Evolutionary conservation across 805 yeast species (phyloP).

Genomic region (Candida xiaguanensis): DNA sequence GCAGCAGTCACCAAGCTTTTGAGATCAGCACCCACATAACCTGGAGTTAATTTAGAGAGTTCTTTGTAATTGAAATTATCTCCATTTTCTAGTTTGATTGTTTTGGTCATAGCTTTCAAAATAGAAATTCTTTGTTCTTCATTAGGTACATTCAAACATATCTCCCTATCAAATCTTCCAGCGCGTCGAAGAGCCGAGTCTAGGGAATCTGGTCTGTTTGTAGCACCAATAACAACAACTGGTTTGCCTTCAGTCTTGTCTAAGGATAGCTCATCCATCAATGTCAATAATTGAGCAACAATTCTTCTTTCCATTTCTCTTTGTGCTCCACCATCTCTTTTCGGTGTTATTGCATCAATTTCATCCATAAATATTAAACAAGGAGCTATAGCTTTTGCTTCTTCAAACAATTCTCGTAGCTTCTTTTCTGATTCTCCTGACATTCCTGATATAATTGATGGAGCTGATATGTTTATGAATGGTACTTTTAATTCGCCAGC

Average conservation of each 20-base stretch:
- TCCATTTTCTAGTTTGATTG: slow-evolving; percentile 60
- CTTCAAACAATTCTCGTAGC: slow-evolving; percentile 87
- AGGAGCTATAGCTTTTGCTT: slow-evolving; percentile 87
- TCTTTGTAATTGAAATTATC: slow-evolving; percentile 59
- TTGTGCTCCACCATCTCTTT: slow-evolving; percentile 92
- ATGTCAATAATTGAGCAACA: slow-evolving; percentile 90
- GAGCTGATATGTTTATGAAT: slow-evolving; percentile 87
- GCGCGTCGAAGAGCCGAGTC: slow-evolving; percentile 95
- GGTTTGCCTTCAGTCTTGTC: slow-evolving; percentile 92
- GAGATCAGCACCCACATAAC: slow-evolving; percentile 96
- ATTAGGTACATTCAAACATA: slow-evolving; percentile 90
- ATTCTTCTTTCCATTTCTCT: slow-evolving; percentile 97
- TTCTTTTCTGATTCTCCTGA: slow-evolving; percentile 98
- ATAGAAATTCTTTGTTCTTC: slow-evolving; percentile 78
- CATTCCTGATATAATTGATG: slow-evolving; percentile 97
- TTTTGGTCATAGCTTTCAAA: slow-evolving; percentile 65
- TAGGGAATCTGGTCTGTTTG: slow-evolving; percentile 92
- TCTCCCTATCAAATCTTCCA: slow-evolving; percentile 94
- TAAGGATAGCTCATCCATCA: slow-evolving; percentile 87
- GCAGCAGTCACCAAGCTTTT: slow-evolving; percentile 94
- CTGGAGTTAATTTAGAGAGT: slow-evolving; percentile 91
- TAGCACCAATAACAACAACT: slow-evolving; percentile 92
- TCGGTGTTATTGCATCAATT: slow-evolving; percentile 97
- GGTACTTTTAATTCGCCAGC: slow-evolving; percentile 96
- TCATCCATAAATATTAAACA: slow-evolving; percentile 93